phyloP scores from a whole-genome alignment of 1,284 basidiomycete genomes.

The Pascua sp. region DNA sequence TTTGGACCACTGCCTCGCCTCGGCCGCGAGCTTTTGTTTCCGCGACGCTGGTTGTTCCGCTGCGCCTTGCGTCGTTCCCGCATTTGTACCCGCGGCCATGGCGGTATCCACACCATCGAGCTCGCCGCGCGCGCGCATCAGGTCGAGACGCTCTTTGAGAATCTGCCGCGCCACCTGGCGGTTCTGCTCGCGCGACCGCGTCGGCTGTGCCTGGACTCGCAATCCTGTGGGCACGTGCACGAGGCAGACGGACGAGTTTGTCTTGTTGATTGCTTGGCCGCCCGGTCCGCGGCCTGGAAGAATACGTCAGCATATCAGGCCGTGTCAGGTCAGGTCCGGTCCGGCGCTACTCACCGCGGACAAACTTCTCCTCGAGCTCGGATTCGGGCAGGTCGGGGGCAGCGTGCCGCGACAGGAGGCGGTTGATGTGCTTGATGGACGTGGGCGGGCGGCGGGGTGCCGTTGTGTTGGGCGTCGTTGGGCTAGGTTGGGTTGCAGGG shows the following conservation, averaged over 20 bases:
- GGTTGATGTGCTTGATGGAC: conserved; percentile 43
- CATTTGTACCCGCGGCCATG: background rate
- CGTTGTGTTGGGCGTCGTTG: background rate
- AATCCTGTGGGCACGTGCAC: conserved; percentile 51
- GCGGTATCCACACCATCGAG: conserved; percentile 1
- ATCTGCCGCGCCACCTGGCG: conserved; percentile 47
- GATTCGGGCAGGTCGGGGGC: conserved; percentile 35
- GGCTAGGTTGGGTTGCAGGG: background rate
- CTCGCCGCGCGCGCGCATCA: conserved; percentile 28
- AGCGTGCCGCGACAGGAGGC: conserved; percentile 28
- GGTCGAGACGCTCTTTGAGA: conserved; percentile 42
- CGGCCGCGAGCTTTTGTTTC: conserved; percentile 23
- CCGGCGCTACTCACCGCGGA: conserved; percentile 33
- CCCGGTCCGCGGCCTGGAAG: conserved; percentile 50
- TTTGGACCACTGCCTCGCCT: conserved; percentile 27
- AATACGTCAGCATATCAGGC: background rate
- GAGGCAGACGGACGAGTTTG: conserved; percentile 49
- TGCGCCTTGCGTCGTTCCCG: background rate
- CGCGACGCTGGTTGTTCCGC: conserved; percentile 6
- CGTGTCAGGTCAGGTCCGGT: background rate
- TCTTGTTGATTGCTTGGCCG: conserved; percentile 53
- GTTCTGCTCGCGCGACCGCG: conserved; percentile 49
- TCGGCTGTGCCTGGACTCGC: conserved; percentile 50
- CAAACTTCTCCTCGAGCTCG: conserved; percentile 48
- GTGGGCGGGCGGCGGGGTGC: background rate